Evolutionary conservation across 129 eudicot species (phyloP).

Genomic region (Arctium lappa): DNA sequence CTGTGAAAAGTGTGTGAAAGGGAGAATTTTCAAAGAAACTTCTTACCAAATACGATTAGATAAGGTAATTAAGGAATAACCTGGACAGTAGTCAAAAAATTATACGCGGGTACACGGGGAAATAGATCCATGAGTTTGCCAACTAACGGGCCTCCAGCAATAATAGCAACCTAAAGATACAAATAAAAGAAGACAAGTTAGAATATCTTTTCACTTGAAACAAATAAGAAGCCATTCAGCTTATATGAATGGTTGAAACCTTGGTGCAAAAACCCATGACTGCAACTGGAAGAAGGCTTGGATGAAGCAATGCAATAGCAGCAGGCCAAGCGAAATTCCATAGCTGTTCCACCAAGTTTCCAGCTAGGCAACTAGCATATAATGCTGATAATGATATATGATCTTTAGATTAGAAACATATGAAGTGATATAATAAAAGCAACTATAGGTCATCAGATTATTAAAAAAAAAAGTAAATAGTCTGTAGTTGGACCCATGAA

Average conservation of each 20-base stretch:
- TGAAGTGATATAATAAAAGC: background rate
- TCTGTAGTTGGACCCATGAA: background rate
- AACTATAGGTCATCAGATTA: background rate
- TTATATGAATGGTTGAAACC: slow-evolving; percentile 42
- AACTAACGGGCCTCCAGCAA: slow-evolving; percentile 87
- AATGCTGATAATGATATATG: slow-evolving; percentile 53
- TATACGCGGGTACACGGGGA: slow-evolving; percentile 86
- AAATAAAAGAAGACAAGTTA: slow-evolving; percentile 23
- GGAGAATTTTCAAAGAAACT: background rate
- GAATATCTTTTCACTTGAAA: slow-evolving; percentile 8
- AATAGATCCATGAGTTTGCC: slow-evolving; percentile 91
- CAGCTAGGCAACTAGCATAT: slow-evolving; percentile 91
- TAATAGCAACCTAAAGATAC: slow-evolving; percentile 64
- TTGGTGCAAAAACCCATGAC: slow-evolving; percentile 84
- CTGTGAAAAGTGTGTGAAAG: background rate
- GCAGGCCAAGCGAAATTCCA: slow-evolving; percentile 98
- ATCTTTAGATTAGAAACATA: slow-evolving; percentile 29
- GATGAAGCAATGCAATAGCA: slow-evolving; percentile 90
- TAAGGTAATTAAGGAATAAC: slow-evolving; percentile 30
- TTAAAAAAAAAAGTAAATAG: background rate
- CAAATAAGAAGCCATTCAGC: background rate
- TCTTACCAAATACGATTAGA: background rate
- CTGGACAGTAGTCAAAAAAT: slow-evolving; percentile 65
- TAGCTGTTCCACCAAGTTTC: slow-evolving; percentile 90
- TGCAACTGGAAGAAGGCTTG: slow-evolving; percentile 98